Evolutionary conservation across 495 filamentous ascomycete genomes (phyloP).

Genomic region (Podospora didyma): DNA sequence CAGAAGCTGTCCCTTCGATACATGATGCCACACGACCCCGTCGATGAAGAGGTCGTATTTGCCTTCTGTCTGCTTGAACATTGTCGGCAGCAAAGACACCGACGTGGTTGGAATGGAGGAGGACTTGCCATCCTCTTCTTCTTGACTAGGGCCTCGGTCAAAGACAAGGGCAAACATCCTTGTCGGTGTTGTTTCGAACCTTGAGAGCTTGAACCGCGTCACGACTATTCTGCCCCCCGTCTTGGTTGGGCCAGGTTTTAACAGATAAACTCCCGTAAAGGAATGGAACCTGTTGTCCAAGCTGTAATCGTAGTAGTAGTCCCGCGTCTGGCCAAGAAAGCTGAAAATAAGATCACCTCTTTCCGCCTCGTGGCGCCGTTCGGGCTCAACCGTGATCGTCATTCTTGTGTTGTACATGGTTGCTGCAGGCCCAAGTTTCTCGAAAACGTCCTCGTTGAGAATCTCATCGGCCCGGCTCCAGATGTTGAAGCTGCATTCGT

Average conservation of each 20-base stretch:
- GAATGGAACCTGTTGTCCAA: not conserved
- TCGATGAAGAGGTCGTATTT: not conserved
- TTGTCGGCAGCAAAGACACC: not conserved
- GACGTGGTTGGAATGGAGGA: not conserved
- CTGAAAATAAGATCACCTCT: not conserved
- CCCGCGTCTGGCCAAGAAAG: not conserved
- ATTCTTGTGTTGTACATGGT: not conserved
- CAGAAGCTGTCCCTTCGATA: not conserved
- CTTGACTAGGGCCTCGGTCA: not conserved
- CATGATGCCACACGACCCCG: not conserved
- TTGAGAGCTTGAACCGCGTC: not conserved
- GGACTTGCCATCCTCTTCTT: not conserved
- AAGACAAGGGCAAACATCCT: not conserved
- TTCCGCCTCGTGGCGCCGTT: not conserved
- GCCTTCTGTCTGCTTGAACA: not conserved
- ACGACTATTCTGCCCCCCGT: not conserved
- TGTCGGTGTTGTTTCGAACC: not conserved
- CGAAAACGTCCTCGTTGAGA: not conserved
- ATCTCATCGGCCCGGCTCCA: not conserved
- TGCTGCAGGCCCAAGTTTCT: not conserved
- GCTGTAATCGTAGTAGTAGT: not conserved
- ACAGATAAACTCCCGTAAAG: not conserved
- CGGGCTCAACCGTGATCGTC: not conserved
- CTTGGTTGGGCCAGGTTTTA: not conserved
- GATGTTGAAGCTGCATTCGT: not conserved